Base-by-base conservation (phyloP, 768 basidiomycete species). In the Leccinum disarticulatum region DNA sequence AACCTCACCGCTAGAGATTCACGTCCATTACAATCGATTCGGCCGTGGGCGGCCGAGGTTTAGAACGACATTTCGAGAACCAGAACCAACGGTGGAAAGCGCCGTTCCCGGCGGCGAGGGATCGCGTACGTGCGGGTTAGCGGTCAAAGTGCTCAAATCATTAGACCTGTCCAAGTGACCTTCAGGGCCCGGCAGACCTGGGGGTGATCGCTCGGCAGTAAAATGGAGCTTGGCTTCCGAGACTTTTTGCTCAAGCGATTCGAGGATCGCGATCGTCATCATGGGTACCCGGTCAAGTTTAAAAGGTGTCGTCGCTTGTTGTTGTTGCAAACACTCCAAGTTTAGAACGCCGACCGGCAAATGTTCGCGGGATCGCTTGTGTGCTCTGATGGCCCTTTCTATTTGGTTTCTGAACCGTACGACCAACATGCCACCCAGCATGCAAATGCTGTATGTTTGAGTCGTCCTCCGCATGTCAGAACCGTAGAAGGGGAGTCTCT, bases 311-410 rank as follows among this genome's bases (percentile, higher is more conserved):
- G 57, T 72, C 70, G 70, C 69, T 73, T 71, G 66, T 54, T 57
- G 48, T 36, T 25, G n/a, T 30, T 43, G 41, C 41, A 43, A 43
- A 35, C 57, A 43, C 61, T 60, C 54, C 52, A 56, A 51, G 52
- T 57, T 61, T 58, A 41, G 59, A 64, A 66, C 52, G 49, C 68
- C 68, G 70, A 57, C 61, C 66, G 70, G 66, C 57, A 67, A 70
- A 70, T 55, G 63, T 64, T 71, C 70, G 70, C 70, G 70, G 70
- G 70, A 71, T 68, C 70, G 70, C 70, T 17, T 31, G 25, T 0
- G 2, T 19, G 43, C 10, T 19, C 43, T 52, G 3, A 25, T 43
- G 43, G 43, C 43, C 48, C 25, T 56, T 63, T 52, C 46, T 28
- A 6, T 19, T 53, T 46, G 50, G 13, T 49, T 17, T 48, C 47